These are phyloP conservation scores for Nitzschia sp. DNA, from an alignment of 108 stramenopile genomes.

Conservation along the genomic window DNA sequence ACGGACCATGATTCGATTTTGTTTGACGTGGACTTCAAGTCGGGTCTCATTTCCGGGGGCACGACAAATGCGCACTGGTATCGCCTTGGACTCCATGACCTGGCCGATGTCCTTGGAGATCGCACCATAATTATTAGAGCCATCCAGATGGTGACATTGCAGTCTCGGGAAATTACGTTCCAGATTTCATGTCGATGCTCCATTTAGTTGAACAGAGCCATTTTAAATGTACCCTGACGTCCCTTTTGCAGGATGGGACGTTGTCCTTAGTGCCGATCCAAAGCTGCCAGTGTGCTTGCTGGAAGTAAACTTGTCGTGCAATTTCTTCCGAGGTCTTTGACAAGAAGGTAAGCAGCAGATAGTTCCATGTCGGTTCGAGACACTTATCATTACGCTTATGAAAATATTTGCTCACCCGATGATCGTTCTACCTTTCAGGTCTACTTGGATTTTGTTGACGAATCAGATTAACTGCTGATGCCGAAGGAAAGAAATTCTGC, in stretches of 20 bases:
- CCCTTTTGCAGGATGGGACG: constrained; percentile 87
- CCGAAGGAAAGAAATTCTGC: constrained; percentile 18
- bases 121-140: constrained; percentile 54
- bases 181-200: constrained; percentile 71
- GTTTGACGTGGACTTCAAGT: constrained; percentile 93
- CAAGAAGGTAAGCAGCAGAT: constrained; percentile 20
- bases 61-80: constrained; percentile 99
- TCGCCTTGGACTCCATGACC: constrained; percentile 75
- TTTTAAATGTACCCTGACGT: constrained; percentile 80
- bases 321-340: constrained; percentile 90
- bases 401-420: background rate
- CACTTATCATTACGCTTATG: background rate
- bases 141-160: constrained; percentile 86
- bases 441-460: constrained; percentile 78
- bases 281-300: constrained; percentile 76
- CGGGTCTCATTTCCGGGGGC: constrained; percentile 84
- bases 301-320: constrained; percentile 85
- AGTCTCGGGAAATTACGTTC: constrained; percentile 68
- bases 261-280: constrained; percentile 72
- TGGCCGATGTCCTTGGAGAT: constrained; percentile 73
- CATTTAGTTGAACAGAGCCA: constrained; percentile 75
- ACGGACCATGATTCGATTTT: constrained; percentile 97
- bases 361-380: background rate
- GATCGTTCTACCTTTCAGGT: constrained; percentile 8
- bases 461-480: constrained; percentile 57